A percentile compares a stretch with the other conserved stretches of the same genome.
phyloP scores from a whole-genome alignment of 768 basidiomycete genomes.

The Pulveroboletus sp. region DNA sequence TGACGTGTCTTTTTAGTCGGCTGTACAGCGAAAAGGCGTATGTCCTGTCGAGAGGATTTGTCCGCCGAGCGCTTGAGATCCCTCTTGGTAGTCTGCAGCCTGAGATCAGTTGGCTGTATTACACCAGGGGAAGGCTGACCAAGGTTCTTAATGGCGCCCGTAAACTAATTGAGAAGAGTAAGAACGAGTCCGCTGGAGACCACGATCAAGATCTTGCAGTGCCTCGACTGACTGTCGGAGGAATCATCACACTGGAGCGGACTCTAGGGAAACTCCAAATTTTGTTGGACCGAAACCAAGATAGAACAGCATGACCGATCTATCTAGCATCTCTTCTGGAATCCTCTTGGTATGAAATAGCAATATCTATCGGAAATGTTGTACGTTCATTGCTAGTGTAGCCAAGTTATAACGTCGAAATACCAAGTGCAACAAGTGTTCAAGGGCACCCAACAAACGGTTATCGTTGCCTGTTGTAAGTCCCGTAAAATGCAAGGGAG shows the following conservation, averaged over 20 bases:
- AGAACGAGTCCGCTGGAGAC: constrained; percentile 24
- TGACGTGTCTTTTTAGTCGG: constrained; percentile 50
- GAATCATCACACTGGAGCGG: constrained; percentile 72
- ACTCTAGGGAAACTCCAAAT: constrained; percentile 62
- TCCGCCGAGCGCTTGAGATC: constrained; percentile 81
- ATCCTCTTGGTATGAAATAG: constrained; percentile 18
- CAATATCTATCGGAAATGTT: constrained; percentile 25
- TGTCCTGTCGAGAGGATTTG: constrained; percentile 83
- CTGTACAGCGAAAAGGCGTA: constrained; percentile 92
- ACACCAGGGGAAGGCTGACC: constrained; percentile 54
- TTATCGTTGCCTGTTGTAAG: constrained; percentile 4
- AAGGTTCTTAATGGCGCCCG: constrained; percentile 65
- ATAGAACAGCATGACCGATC: constrained; percentile 13
- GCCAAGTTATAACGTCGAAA: constrained; percentile 6
- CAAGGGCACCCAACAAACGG: constrained; percentile 9
- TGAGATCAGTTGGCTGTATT: constrained; percentile 75
- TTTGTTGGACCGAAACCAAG: constrained; percentile 28
- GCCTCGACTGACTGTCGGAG: constrained; percentile 73
- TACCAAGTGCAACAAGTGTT: not conserved
- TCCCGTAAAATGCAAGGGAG: constrained; percentile 1
- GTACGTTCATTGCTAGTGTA: constrained; percentile 26
- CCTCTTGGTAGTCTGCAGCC: constrained; percentile 65
- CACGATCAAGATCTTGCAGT: constrained; percentile 49
- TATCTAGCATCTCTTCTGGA: constrained; percentile 13
- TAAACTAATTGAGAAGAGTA: constrained; percentile 66